Evolutionary conservation across 2,329 filamentous ascomycete species (phyloP).

Genomic region (Colletotrichum zoysiae): DNA sequence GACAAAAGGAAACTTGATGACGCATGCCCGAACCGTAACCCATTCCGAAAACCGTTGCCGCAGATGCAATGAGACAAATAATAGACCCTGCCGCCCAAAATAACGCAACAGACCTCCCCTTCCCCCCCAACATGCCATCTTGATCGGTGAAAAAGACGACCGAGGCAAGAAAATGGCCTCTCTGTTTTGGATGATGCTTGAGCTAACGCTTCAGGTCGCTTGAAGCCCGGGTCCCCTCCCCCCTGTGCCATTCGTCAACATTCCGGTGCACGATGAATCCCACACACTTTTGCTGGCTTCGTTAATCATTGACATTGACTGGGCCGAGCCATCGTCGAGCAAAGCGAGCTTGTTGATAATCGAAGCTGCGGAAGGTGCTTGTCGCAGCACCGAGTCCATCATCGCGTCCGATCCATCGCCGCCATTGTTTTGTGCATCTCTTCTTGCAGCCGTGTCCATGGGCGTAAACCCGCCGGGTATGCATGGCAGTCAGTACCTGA

Average conservation of each 20-base stretch:
- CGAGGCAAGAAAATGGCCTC: constrained; percentile 15
- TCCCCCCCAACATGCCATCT: neutral
- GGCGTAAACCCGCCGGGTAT: neutral
- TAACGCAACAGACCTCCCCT: constrained; percentile 28
- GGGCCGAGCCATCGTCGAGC: neutral
- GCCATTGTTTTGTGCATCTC: neutral
- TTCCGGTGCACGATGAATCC: constrained; percentile 4
- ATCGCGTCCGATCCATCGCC: constrained; percentile 7
- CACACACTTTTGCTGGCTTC: constrained; percentile 9
- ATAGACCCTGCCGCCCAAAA: constrained; percentile 35
- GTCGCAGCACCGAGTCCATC: constrained; percentile 26
- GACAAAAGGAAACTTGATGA: constrained; percentile 36
- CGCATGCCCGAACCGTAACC: constrained; percentile 38
- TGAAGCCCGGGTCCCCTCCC: neutral
- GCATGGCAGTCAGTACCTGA: neutral
- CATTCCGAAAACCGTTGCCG: constrained; percentile 39
- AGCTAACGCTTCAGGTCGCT: constrained; percentile 2
- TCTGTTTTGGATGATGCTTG: constrained; percentile 14
- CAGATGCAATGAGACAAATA: constrained; percentile 41
- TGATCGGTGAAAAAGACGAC: constrained; percentile 25
- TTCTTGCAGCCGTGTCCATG: neutral
- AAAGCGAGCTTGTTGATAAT: constrained; percentile 2
- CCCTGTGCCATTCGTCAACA: constrained; percentile 6
- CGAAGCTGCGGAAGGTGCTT: constrained; percentile 18
- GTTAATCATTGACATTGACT: neutral